Evolutionary conservation across 805 yeast genomes (phyloP).

Genomic region (Ogataea zsoltii): DNA sequence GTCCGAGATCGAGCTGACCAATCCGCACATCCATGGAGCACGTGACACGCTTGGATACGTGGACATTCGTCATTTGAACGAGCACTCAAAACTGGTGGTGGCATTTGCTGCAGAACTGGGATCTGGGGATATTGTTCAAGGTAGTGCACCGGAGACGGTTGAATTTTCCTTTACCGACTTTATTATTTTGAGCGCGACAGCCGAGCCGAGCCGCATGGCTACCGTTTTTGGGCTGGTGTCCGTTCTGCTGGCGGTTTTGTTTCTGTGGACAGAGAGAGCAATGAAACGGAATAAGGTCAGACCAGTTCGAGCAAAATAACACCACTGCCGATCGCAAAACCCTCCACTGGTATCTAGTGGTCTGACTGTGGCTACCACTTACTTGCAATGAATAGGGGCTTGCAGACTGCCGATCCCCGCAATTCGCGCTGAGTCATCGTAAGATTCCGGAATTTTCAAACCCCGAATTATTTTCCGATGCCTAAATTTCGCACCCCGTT

Average conservation of each 20-base stretch:
- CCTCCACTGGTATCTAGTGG: too few species aligned
- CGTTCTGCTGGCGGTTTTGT: background rate
- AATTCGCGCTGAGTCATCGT: too few species aligned
- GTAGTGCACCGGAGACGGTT: slow-evolving; percentile 4
- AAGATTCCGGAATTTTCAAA: too few species aligned
- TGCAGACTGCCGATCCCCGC: too few species aligned
- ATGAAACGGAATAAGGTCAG: background rate
- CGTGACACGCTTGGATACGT: slow-evolving; percentile 81
- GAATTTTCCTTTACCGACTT: slow-evolving; percentile 20
- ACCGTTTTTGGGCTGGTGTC: background rate
- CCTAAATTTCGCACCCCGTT: background rate
- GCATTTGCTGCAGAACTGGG: slow-evolving; percentile 73
- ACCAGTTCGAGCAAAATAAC: background rate
- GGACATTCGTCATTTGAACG: slow-evolving; percentile 73
- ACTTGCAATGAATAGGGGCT: too few species aligned
- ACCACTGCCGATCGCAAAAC: too few species aligned
- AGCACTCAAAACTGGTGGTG: slow-evolving; percentile 76
- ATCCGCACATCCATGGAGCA: slow-evolving; percentile 73
- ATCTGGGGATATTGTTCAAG: background rate
- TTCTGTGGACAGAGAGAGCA: background rate
- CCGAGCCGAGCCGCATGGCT: background rate
- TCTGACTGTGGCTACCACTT: too few species aligned
- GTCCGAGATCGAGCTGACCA: slow-evolving; percentile 61
- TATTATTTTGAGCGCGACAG: slow-evolving; percentile 9
- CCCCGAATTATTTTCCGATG: too few species aligned